Base-by-base conservation (phyloP, 306 rosid species). In the Castanea crenata region DNA sequence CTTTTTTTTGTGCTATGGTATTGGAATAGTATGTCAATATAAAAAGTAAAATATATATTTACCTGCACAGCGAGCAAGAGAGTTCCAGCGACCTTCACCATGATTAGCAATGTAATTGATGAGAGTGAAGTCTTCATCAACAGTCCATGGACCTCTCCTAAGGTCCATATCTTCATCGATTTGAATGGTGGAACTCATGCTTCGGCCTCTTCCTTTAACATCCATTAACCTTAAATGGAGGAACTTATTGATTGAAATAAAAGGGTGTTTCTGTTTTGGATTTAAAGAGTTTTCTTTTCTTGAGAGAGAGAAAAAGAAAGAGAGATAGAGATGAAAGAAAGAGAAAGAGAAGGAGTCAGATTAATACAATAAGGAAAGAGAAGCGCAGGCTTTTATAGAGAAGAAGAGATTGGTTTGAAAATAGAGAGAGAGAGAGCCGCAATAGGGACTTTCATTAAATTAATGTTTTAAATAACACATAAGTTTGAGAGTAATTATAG, bases 51-150 rank as follows among this genome's bases (percentile, higher is more conserved):
- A 73, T 41, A 41, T 41, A 7, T 7, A 67, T 8, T 67, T 82
- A 88, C 92, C 92, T 0, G 99, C 97, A 32, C 89, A 85, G 61
- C 89, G 88, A 75, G 99, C 96, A 12, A 96, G 97, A 77, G 96
- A 90, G 62, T 96, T 96, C 99, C 99, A 96, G 55, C 99, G 96
- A 75, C 99, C 98, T 74, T 96, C 99, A 71, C 99, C 99, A 35
- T 96, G 94, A 81, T 81, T 86, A 61, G 92, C 88, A 89, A 96
- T 90, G 94, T 91, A 89, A 90, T 93, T 93, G 74, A 93, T 88
- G 83, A 96, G 98, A 21, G 92, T 79, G 58, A 88, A 83, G 65
- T 96, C 99, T 79, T 96, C 99, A 55, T 93, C 99, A 4, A 84
- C 90, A 15, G 99, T 96, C 99, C 99, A 96, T 0, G 98, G 99